Percentiles rank a stretch among this genome's conserved stretches.
Conservation (phyloP, 225 moss, liverwort and hornwort species). For the Neckera pumila region DNA sequence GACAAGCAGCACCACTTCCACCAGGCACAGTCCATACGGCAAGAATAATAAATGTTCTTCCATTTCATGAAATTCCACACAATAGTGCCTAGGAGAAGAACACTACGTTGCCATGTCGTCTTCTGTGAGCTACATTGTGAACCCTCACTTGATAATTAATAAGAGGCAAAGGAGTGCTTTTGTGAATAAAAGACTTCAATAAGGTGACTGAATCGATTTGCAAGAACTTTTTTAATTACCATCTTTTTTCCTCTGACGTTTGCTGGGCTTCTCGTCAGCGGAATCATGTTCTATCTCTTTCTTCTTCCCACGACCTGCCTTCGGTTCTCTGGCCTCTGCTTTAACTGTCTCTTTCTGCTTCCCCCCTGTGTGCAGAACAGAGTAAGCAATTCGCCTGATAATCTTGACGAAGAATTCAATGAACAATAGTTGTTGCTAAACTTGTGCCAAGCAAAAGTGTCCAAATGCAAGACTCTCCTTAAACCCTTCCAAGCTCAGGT, state of each 20-base stretch:
- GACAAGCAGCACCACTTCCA: not conserved
- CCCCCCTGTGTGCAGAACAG: slow-evolving; percentile 10
- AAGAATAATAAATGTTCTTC: not conserved
- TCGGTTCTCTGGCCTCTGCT: slow-evolving; percentile 20
- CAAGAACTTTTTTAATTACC: slow-evolving; percentile 1
- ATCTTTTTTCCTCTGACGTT: slow-evolving; percentile 43
- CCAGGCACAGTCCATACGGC: not conserved
- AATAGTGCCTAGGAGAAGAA: not conserved
- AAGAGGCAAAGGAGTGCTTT: not conserved
- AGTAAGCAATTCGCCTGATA: not conserved
- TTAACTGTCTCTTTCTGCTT: slow-evolving; percentile 56
- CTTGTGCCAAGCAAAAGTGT: not conserved
- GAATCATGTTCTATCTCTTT: slow-evolving; percentile 10
- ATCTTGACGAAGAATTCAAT: not conserved
- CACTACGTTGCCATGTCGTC: not conserved
- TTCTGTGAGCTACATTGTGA: not conserved
- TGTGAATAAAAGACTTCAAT: not conserved
- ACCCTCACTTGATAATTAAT: not conserved
- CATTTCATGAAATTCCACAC: not conserved
- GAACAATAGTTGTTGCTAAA: not conserved
- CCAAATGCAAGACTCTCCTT: not conserved
- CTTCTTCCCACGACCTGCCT: slow-evolving; percentile 35
- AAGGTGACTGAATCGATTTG: not conserved
- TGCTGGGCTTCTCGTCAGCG: slow-evolving; percentile 43
- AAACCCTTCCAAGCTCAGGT: not conserved